Evolutionary conservation across 2,329 filamentous ascomycete genomes (phyloP).

Genomic region (Penicillium hordei): DNA sequence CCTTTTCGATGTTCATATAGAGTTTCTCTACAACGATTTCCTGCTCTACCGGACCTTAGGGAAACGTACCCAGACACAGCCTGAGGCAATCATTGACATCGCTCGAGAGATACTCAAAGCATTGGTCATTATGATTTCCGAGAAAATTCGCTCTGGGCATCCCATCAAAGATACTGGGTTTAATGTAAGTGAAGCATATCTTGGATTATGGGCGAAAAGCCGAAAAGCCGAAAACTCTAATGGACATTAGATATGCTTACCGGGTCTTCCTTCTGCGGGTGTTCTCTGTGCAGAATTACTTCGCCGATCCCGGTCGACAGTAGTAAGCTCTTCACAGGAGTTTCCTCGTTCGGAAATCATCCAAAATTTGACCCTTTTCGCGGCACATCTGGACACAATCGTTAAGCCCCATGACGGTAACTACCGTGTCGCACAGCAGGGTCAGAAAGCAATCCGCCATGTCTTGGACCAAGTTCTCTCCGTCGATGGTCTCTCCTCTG

Average conservation of each 20-base stretch:
- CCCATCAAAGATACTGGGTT: constrained; percentile 14
- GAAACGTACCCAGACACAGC: constrained; percentile 20
- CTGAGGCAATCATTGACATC: constrained; percentile 19
- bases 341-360: constrained; percentile 31
- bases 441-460: constrained; percentile 21
- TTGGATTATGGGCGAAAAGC: too few species aligned
- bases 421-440: constrained; percentile 27
- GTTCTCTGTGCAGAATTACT: constrained; percentile 32
- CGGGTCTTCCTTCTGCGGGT: constrained; percentile 29
- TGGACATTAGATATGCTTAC: constrained; percentile 11
- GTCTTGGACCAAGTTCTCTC: constrained; percentile 26
- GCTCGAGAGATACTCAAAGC: constrained; percentile 26
- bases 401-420: constrained; percentile 25
- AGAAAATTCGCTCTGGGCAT: constrained; percentile 12
- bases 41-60: constrained; percentile 24
- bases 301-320: constrained; percentile 13
- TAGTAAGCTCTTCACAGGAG: neutral
- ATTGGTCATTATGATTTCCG: constrained; percentile 15
- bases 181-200: too few species aligned
- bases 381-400: constrained; percentile 24
- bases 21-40: constrained; percentile 28
- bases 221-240: too few species aligned
- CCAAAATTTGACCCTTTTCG: constrained; percentile 31
- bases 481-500: neutral
- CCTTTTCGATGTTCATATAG: constrained; percentile 20